Conservation (phyloP, 2,329 filamentous ascomycete species). For the Metarhizium guizhouense region DNA sequence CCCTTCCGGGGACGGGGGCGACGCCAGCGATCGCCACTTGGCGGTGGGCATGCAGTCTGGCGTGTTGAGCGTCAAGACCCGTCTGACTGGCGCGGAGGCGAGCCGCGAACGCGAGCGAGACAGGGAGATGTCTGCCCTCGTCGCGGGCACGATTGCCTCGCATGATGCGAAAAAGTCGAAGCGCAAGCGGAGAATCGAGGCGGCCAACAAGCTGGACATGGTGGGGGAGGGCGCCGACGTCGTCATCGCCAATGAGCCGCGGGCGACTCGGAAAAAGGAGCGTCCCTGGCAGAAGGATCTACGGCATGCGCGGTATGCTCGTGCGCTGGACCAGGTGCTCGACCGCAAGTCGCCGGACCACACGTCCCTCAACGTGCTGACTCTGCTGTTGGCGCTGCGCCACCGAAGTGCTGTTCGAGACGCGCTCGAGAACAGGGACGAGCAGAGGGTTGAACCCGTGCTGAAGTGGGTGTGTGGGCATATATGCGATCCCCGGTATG, state of each 20-base stretch:
- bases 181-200: slow-evolving; percentile 49
- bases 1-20: slow-evolving; percentile 22
- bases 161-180: slow-evolving; percentile 66
- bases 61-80: slow-evolving; percentile 80
- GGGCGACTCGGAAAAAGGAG: slow-evolving; percentile 45
- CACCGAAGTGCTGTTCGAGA: slow-evolving; percentile 79
- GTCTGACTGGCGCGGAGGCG: slow-evolving; percentile 77
- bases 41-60: slow-evolving; percentile 93
- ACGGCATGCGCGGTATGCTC: slow-evolving; percentile 65
- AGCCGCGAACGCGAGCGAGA: slow-evolving; percentile 65
- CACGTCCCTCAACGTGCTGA: slow-evolving; percentile 57
- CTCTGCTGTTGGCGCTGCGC: slow-evolving; percentile 72
- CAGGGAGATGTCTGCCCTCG: slow-evolving; percentile 75
- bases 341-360: slow-evolving; percentile 41
- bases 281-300: slow-evolving; percentile 74
- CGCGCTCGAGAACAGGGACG: slow-evolving; percentile 73
- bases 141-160: slow-evolving; percentile 68
- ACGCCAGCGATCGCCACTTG: slow-evolving; percentile 77
- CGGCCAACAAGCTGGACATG: slow-evolving; percentile 58
- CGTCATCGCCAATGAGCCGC: slow-evolving; percentile 67
- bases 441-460: slow-evolving; percentile 71
- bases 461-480: slow-evolving; percentile 75
- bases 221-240: slow-evolving; percentile 81
- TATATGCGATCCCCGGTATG: slow-evolving; percentile 74
- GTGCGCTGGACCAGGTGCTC: slow-evolving; percentile 73